Percentiles rank a stretch among this genome's conserved stretches.
phyloP scores from a whole-genome alignment of 1,284 basidiomycete species.

The Fomes fomentarius region DNA sequence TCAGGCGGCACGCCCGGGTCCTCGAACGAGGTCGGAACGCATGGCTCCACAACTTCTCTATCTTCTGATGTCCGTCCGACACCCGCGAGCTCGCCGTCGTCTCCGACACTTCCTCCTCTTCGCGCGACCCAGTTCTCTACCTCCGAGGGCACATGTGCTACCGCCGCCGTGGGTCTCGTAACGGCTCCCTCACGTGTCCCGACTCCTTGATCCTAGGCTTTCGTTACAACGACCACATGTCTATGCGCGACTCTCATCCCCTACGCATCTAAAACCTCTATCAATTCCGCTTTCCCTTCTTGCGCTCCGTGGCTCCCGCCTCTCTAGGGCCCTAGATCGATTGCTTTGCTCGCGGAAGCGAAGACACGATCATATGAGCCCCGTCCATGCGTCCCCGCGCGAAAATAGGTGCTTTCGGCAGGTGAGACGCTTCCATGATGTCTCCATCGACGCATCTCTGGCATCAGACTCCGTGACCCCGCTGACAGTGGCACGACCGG shows the following conservation, averaged over 20 bases:
- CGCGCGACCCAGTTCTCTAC: neutral
- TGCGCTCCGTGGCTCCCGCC: neutral
- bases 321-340: neutral
- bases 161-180: neutral
- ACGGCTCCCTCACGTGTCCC: neutral
- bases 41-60: slow-evolving; percentile 12
- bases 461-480: too few relatives aligned
- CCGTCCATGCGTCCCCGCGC: neutral
- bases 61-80: slow-evolving; percentile 13
- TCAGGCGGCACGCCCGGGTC: slow-evolving; percentile 5
- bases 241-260: too few relatives aligned
- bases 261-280: neutral
- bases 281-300: neutral
- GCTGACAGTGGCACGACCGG: too few relatives aligned
- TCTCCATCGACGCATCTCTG: too few relatives aligned
- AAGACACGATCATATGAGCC: slow-evolving; percentile 1
- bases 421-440: neutral
- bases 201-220: too few relatives aligned
- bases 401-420: neutral
- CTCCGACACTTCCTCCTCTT: neutral
- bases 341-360: neutral
- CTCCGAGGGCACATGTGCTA: neutral
- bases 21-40: slow-evolving; percentile 3
- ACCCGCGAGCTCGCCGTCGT: neutral
- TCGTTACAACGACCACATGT: too few relatives aligned